Evolutionary conservation across 2,329 filamentous ascomycete species (phyloP).

Genomic region (Lasiodiplodia theobromae): DNA sequence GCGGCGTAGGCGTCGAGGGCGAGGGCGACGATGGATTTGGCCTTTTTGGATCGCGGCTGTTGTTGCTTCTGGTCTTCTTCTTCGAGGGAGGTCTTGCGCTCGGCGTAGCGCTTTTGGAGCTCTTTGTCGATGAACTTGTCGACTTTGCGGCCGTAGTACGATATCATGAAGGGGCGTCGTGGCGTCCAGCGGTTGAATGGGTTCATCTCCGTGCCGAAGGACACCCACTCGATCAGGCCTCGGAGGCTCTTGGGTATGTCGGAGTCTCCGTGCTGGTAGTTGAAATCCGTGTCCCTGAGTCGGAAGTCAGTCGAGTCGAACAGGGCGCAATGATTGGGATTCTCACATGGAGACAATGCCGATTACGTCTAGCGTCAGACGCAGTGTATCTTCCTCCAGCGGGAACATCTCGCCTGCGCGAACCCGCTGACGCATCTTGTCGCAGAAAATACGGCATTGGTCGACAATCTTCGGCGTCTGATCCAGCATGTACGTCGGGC

Average conservation of each 20-base stretch:
- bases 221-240: neutral
- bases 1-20: constrained; percentile 34
- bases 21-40: constrained; percentile 1
- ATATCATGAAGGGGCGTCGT: constrained; percentile 38
- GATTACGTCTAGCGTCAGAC: constrained; percentile 41
- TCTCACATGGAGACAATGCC: constrained; percentile 33
- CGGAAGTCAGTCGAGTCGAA: neutral
- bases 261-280: neutral
- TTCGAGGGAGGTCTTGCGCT: neutral
- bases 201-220: neutral
- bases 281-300: neutral
- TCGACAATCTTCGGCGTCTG: constrained; percentile 43
- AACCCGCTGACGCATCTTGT: constrained; percentile 36
- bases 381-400: constrained; percentile 36
- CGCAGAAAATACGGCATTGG: constrained; percentile 42
- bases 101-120: constrained; percentile 32
- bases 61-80: neutral
- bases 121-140: constrained; percentile 37
- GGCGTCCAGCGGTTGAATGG: constrained; percentile 35
- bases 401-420: constrained; percentile 37
- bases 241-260: neutral
- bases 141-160: constrained; percentile 40
- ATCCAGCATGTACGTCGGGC: constrained; percentile 40
- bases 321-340: constrained; percentile 17
- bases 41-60: neutral